These are phyloP conservation scores for Phytophthora vignae DNA, from an alignment of 352 stramenopile genomes.

Conservation along the genomic window DNA sequence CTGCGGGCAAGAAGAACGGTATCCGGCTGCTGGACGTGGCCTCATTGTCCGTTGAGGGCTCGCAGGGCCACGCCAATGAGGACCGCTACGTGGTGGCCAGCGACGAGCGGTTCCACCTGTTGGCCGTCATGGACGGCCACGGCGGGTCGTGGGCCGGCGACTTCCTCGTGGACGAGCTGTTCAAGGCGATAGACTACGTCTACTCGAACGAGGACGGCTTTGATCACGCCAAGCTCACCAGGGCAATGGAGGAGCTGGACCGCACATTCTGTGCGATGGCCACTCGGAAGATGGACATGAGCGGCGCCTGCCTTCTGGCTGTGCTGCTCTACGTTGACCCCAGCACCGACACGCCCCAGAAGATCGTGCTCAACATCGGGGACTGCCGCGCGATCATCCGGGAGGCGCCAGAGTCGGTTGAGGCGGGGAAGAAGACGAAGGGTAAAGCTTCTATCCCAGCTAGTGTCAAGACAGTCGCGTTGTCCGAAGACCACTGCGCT, in stretches of 20 bases:
- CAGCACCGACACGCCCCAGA: constrained; percentile 41
- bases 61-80: constrained; percentile 72
- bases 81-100: constrained; percentile 66
- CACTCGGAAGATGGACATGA: constrained; percentile 53
- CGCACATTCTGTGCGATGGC: constrained; percentile 50
- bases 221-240: constrained; percentile 35
- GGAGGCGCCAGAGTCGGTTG: constrained; percentile 30
- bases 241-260: constrained; percentile 61
- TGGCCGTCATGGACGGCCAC: constrained; percentile 83
- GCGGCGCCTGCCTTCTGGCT: constrained; percentile 70
- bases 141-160: constrained; percentile 65
- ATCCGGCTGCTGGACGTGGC: constrained; percentile 52
- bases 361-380: constrained; percentile 77
- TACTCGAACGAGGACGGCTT: constrained; percentile 47
- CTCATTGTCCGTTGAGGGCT: constrained; percentile 52
- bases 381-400: constrained; percentile 74
- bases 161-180: constrained; percentile 62
- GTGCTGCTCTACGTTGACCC: constrained; percentile 62
- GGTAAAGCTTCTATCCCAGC: constrained; percentile 1
- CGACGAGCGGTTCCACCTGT: constrained; percentile 63
- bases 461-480: constrained; percentile 26
- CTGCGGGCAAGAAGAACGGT: constrained; percentile 37
- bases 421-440: constrained; percentile 15
- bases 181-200: constrained; percentile 51
- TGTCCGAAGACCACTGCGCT: constrained; percentile 82